Evolutionary conservation across 225 moss, liverwort and hornwort species (phyloP), one percentile per base, ranked within the genome.

Genomic region (Bryum argenteum): DNA sequence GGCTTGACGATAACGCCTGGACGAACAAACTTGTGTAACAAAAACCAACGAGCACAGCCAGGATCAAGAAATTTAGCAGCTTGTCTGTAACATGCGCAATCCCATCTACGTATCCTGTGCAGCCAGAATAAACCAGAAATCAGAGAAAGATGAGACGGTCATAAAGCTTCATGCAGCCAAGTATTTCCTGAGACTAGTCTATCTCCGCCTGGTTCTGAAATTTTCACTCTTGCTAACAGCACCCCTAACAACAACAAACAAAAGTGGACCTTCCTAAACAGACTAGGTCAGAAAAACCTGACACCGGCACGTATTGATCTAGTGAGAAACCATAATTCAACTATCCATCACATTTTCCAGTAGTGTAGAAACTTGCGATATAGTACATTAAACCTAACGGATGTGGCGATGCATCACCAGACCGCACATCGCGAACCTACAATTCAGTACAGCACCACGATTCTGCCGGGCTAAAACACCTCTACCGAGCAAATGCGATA

Each of bases 21-120:
- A 64, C 58, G 57, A 67, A 61, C 56, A 60, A 51, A 79, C 65
- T n/a, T 62, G 54, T 19, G 19, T 41, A 61, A 51, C 47, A 48
- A 61, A 53, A 28, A 39, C 21, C 60, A 67, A 58, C 62, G 62
- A 28, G 54, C 54, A 72, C 51, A 41, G 38, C 52, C 81, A 69
- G 59, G 55, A 80, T 55, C 63, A 56, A 54, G 44, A 48, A n/a
- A 57, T 61, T 54, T 55, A 58, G 55, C 68, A 71, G 54, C 65
- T 58, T 9, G 58, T 33, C 41, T 67, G 61, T 12, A 63, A 52
- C 65, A 64, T 55, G 63, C 60, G 61, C 28, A 78, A 48, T 56
- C 54, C 53, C 71, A 74, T 71, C 71, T 67, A 77, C 70, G 48
- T 63, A 72, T 57, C 42, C 57, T 66, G 73, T 80, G 76, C 74